Conservation (phyloP, 331 rosid genomes). For the Pyracantha coccinea region DNA sequence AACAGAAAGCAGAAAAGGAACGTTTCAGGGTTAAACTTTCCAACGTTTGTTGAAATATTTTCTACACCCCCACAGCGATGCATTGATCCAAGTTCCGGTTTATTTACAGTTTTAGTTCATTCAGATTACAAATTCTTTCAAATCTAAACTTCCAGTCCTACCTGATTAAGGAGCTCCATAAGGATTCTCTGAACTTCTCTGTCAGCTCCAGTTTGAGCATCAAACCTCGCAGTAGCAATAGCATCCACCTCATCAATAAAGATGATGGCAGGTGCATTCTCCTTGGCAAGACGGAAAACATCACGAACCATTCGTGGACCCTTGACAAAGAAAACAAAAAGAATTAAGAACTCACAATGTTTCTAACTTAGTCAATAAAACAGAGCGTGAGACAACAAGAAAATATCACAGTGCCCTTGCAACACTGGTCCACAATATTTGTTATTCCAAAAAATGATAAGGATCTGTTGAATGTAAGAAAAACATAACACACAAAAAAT, state of each 20-base stretch:
- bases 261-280: slow-evolving; percentile 99
- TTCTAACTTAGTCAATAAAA: too few relatives aligned
- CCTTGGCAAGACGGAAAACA: slow-evolving; percentile 99
- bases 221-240: slow-evolving; percentile 96
- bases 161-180: slow-evolving; percentile 98
- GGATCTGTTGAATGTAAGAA: not conserved
- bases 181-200: slow-evolving; percentile 99
- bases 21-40: not conserved
- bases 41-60: not conserved
- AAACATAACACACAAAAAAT: not conserved
- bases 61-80: not conserved
- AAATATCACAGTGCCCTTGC: not conserved
- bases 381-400: too few relatives aligned
- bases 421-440: not conserved
- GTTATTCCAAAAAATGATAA: too few relatives aligned
- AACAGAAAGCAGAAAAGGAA: slow-evolving; percentile 3
- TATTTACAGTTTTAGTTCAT: not conserved
- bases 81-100: not conserved
- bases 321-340: slow-evolving; percentile 22
- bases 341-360: too few relatives aligned
- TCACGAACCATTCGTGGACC: slow-evolving; percentile 99
- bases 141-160: slow-evolving; percentile 4
- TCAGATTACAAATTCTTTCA: not conserved
- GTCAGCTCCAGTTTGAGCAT: slow-evolving; percentile 99
- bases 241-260: slow-evolving; percentile 99